A percentile compares a stretch with the other conserved stretches of the same genome.
Evolutionary conservation across 2,329 filamentous ascomycete species (phyloP).

Genomic region (Aspergillus ibericus): DNA sequence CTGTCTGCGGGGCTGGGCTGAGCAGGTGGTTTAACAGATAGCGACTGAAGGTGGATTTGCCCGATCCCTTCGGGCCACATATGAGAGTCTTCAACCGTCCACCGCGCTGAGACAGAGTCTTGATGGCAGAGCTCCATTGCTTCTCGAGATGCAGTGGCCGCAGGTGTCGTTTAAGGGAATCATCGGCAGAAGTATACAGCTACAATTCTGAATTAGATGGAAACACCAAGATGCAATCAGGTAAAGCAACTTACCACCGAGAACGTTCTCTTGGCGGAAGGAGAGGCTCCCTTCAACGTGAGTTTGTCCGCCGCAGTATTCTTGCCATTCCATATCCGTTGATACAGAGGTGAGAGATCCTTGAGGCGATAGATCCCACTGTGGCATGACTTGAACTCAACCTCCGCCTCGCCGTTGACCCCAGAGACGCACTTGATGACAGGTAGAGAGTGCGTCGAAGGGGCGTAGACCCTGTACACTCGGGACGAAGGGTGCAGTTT

Average conservation of each 20-base stretch:
- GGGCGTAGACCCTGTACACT: constrained; percentile 53
- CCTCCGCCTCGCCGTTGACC: constrained; percentile 45
- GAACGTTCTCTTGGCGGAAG: constrained; percentile 36
- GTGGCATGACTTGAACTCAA: constrained; percentile 50
- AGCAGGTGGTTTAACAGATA: constrained; percentile 58
- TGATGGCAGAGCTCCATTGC: constrained; percentile 47
- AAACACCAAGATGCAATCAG: background rate
- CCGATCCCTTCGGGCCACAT: constrained; percentile 57
- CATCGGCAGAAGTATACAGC: constrained; percentile 45
- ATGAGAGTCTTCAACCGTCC: constrained; percentile 47
- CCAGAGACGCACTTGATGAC: constrained; percentile 50
- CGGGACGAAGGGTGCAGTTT: constrained; percentile 50
- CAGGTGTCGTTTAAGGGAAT: constrained; percentile 42
- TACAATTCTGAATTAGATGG: constrained; percentile 24
- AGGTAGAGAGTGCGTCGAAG: constrained; percentile 58
- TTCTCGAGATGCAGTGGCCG: constrained; percentile 45
- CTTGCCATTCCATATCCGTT: constrained; percentile 52
- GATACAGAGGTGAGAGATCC: constrained; percentile 53
- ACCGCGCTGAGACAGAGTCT: constrained; percentile 43
- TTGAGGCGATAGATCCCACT: constrained; percentile 47
- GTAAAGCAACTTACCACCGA: constrained; percentile 37
- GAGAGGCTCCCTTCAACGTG: constrained; percentile 28
- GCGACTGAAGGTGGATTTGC: constrained; percentile 61
- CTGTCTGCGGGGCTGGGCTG: constrained; percentile 37
- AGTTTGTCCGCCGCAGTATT: constrained; percentile 35